A percentile compares a stretch with the other conserved stretches of the same genome.
These are phyloP conservation scores for Exophiala mesophila DNA, from an alignment of 2,329 filamentous ascomycete genomes.

Conservation along the genomic window DNA sequence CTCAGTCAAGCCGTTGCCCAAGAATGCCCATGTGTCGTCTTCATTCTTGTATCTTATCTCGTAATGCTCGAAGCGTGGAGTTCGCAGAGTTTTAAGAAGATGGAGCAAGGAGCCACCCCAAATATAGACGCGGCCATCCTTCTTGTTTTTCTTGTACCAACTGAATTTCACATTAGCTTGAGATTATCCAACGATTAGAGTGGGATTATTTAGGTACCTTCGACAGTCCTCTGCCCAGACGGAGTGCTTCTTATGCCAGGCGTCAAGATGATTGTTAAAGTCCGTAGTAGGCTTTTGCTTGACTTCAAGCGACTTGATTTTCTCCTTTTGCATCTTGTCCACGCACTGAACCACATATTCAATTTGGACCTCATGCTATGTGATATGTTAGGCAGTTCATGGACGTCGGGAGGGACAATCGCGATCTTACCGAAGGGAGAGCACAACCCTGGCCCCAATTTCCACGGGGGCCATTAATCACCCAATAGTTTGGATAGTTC, in stretches of 20 bases:
- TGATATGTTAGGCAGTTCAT: conserved; percentile 27
- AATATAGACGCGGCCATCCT: conserved; percentile 33
- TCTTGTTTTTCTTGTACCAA: conserved; percentile 28
- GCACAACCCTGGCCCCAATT: conserved; percentile 30
- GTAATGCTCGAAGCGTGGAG: conserved; percentile 39
- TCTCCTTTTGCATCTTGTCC: conserved; percentile 31
- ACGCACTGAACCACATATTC: conserved; percentile 30
- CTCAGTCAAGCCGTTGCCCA: conserved; percentile 44
- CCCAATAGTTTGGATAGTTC: conserved; percentile 40
- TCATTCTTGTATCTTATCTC: conserved; percentile 36
- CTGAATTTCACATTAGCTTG: no score
- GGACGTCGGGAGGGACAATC: no score
- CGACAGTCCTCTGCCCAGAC: conserved; percentile 30
- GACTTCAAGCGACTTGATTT: conserved; percentile 28
- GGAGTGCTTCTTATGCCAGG: conserved; percentile 29
- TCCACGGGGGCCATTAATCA: conserved; percentile 30
- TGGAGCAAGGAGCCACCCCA: conserved; percentile 37
- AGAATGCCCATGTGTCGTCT: conserved; percentile 37
- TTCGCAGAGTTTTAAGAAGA: conserved; percentile 36
- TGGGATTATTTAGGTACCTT: conserved; percentile 26
- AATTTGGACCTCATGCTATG: conserved; percentile 24
- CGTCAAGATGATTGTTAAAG: conserved; percentile 26
- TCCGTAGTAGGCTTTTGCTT: conserved; percentile 17
- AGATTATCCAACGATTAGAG: no score
- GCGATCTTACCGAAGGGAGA: conserved; percentile 19